Conservation (phyloP, 306 rosid genomes). For the Lathyrus tuberosus region DNA sequence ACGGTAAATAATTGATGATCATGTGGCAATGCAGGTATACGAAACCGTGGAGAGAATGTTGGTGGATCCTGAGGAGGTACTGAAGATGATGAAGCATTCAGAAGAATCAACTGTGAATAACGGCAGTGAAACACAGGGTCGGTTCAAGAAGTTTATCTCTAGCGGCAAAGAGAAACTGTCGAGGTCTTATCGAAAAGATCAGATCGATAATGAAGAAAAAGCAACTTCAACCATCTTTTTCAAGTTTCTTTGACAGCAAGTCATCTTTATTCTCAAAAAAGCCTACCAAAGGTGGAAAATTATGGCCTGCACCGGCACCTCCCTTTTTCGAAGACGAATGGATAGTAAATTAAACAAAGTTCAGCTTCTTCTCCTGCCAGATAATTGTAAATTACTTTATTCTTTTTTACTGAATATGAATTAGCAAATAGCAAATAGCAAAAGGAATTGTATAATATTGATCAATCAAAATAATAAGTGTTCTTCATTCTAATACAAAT, state of each 20-base stretch:
- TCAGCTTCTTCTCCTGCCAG: constrained; percentile 22
- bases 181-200: constrained; percentile 52
- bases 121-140: constrained; percentile 51
- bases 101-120: constrained; percentile 51
- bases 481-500: constrained; percentile 16
- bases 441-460: constrained; percentile 22
- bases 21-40: constrained; percentile 60
- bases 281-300: constrained; percentile 61
- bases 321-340: constrained; percentile 53
- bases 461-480: constrained; percentile 14
- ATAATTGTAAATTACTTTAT: constrained; percentile 56
- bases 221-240: constrained; percentile 61
- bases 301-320: constrained; percentile 43
- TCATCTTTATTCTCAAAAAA: constrained; percentile 80
- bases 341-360: constrained; percentile 58
- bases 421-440: constrained; percentile 17
- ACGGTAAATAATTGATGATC: neutral
- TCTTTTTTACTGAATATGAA: neutral
- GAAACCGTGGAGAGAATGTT: constrained; percentile 85
- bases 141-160: constrained; percentile 73
- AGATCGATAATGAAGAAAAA: constrained; percentile 50
- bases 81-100: constrained; percentile 57
- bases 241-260: constrained; percentile 83
- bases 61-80: constrained; percentile 73
- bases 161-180: constrained; percentile 65